Base-by-base conservation (phyloP, 129 eudicot genomes). In the Pittosporum tobira region DNA sequence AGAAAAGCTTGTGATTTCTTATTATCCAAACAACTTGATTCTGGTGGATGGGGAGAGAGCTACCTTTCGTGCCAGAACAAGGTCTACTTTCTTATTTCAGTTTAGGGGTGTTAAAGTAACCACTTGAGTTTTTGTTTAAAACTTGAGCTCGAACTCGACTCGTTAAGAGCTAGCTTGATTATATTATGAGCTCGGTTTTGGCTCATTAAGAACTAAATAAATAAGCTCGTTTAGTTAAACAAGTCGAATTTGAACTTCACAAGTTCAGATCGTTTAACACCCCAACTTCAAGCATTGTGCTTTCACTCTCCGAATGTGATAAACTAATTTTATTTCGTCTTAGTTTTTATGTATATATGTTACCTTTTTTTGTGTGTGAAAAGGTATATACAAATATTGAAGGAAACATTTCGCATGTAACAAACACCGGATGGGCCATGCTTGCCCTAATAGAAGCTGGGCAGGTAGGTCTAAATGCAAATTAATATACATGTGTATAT, bases 11-110 rank as follows among this genome's bases (percentile, higher is more conserved):
- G 80, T 64, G 78, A 63, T 26, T 87, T 87, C 61, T 64, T 87
- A 19, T 67, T 87, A 26, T 73, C 84, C 19, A 79, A 79, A 47
- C 91, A 87, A 50, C 84, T 79, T 55, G 47, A 60, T n/a, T 74
- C 67, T 19, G 95, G 95, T 20, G 95, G 95, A 8, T 87, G 95
- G 95, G 87, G 91, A 28, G 91, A 86, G 57, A 82, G 87, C 61
- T 79, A 79, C 48, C 70, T 26, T 48, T 86, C 95, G 36, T 73
- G 78, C 68, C 79, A 48, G 45, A 47, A 73, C 25, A 72, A 73
- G 81, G 84, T 79, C 20, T 26, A 19, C 22, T 59, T 45, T 59
- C 10, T 2, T 48, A 2, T 23, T 50, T 23, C 26, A 19, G 5
- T 7, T 23, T 1, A 42, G 11, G 47, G 3, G 15, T 2, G 11